Base-by-base conservation (phyloP, 2,329 filamentous ascomycete genomes). In the Diaporthe destruens region DNA sequence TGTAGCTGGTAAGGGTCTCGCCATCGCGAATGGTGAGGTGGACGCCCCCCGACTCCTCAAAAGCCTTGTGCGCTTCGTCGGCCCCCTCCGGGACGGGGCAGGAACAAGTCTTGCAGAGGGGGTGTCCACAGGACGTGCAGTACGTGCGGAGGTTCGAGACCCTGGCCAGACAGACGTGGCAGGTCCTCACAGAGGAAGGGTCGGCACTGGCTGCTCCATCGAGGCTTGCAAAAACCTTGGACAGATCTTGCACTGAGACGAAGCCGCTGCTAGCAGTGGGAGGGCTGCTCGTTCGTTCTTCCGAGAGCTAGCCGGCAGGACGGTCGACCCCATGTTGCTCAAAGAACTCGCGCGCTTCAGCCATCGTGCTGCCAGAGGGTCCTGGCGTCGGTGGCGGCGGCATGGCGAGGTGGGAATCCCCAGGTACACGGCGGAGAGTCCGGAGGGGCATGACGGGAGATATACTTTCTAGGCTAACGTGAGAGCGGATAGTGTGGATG, bases 111-210 rank as follows among this genome's bases (percentile, higher is more conserved):
- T 79, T 74, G 75, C 87, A 90, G 20, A 87, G 82, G 12, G 81
- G 82, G 76, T 90, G 88, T 0, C 85, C 86, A 75, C 88, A 90
- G 54, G 82, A 82, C 39, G 80, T 77, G 75, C 87, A 90, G 57
- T 81, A 81, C 11, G 79, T 79, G 39, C 80, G 79, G 16, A 80
- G 79, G 56, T 29, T 56, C 20, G 71, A 80, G 49, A 85, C 81
- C 53, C 79, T 80, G 56, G 82, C 81, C 16, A 83, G 84, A 75
- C 87, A 90, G 12, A 86, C 79, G 75, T 89, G 88, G 73, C 88
- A 90, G 34, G 85, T 78, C 68, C 82, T 83, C 53, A 59, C 18
- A 18, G 44, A 34, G 5, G 42, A 42, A 7, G 34, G 66, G 11
- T 55, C 36, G n/a, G 47, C 51, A 14, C 71, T 74, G 59, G 56